These are phyloP conservation scores for Citrullus mucosospermus DNA, from an alignment of 306 rosid genomes.

Conservation along the genomic window DNA sequence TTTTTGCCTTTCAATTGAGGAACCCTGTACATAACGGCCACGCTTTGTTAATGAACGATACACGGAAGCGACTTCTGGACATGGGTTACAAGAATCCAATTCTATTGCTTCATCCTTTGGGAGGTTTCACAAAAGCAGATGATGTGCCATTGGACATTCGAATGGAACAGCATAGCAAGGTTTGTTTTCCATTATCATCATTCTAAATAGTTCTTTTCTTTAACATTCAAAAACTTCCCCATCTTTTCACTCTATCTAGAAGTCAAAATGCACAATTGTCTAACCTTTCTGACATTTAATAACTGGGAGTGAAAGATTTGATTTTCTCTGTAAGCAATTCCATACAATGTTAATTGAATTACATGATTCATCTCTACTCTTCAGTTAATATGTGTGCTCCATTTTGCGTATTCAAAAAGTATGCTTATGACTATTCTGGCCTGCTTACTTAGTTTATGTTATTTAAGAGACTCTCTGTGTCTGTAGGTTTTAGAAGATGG, in stretches of 20 bases:
- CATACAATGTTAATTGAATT: not conserved
- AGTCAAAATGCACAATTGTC: not conserved
- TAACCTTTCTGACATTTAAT: not conserved
- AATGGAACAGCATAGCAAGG: conserved; percentile 99
- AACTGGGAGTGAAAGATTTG: not conserved
- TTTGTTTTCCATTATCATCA: conserved; percentile 7
- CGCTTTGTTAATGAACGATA: conserved; percentile 91
- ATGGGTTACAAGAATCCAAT: conserved; percentile 94
- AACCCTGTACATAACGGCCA: conserved; percentile 97
- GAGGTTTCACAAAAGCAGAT: conserved; percentile 84
- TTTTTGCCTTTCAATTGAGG: conserved; percentile 87
- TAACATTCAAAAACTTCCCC: not conserved
- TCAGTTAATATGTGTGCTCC: not conserved
- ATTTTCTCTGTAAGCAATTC: not conserved
- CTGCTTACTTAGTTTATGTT: not conserved
- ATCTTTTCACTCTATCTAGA: not conserved
- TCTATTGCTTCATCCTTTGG: conserved; percentile 87
- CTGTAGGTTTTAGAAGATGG: conserved; percentile 88
- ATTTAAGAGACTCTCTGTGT: conserved; percentile 8
- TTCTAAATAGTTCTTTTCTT: not conserved
- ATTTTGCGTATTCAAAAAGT: not conserved
- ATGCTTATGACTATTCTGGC: not conserved
- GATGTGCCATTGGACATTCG: conserved; percentile 97
- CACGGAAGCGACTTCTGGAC: conserved; percentile 64
- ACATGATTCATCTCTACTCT: not conserved